A percentile compares a stretch with the other conserved stretches of the same genome.
Conservation (phyloP, 225 moss, liverwort and hornwort genomes). For the Antitrichia curtipendula region DNA sequence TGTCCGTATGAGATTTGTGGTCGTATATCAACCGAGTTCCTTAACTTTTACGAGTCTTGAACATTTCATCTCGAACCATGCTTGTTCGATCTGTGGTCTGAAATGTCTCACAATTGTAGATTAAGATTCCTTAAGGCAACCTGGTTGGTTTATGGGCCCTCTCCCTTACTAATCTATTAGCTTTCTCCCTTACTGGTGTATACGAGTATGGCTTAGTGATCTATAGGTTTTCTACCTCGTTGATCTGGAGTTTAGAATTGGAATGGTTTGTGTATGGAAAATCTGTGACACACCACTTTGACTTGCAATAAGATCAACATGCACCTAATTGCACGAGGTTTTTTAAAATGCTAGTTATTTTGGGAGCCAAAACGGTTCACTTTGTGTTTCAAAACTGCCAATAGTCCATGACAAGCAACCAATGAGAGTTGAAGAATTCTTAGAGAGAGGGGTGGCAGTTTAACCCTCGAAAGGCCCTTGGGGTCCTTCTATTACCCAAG, state of each 20-base stretch:
- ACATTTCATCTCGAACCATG: not conserved
- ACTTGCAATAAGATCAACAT: not conserved
- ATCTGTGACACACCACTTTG: not conserved
- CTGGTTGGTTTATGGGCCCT: not conserved
- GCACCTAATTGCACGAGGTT: not conserved
- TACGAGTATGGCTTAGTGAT: not conserved
- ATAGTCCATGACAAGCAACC: not conserved
- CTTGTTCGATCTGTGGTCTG: not conserved
- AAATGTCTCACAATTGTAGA: not conserved
- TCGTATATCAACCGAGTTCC: not conserved
- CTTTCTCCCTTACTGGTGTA: not conserved
- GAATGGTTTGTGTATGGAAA: not conserved
- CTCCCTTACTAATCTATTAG: not conserved
- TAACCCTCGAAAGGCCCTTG: too few species aligned
- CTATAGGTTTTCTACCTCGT: not conserved
- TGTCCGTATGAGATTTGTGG: not conserved
- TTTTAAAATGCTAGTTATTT: not conserved
- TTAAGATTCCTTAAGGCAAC: not conserved
- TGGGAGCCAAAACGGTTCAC: not conserved
- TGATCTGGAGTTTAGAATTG: not conserved
- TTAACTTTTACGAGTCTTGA: not conserved
- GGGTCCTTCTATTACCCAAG: too few species aligned
- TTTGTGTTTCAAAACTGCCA: not conserved
- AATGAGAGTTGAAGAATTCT: not conserved
- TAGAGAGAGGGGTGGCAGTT: not conserved